A percentile compares a stretch with the other conserved stretches of the same genome.
These are phyloP conservation scores for Aureobasidium sp. DNA, from an alignment of 2,329 filamentous ascomycete genomes.

Conservation along the genomic window DNA sequence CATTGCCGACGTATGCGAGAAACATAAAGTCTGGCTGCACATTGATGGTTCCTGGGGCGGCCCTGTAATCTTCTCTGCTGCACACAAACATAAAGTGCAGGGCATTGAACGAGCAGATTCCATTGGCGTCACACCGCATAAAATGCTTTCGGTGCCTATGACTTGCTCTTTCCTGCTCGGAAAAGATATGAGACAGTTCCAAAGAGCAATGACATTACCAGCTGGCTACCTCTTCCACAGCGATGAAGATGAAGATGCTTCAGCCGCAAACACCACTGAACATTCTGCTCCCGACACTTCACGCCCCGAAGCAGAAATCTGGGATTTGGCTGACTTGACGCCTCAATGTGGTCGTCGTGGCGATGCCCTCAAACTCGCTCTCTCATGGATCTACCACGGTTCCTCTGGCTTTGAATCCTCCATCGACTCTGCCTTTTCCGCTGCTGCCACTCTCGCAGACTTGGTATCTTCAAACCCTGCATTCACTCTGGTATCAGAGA, in stretches of 20 bases:
- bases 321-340: slow-evolving; percentile 86
- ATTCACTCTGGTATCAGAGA: slow-evolving; percentile 63
- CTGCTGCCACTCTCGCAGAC: slow-evolving; percentile 59
- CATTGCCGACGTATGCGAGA: slow-evolving; percentile 61
- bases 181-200: slow-evolving; percentile 66
- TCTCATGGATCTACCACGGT: slow-evolving; percentile 88
- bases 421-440: slow-evolving; percentile 60
- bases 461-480: slow-evolving; percentile 47
- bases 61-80: slow-evolving; percentile 65
- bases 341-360: slow-evolving; percentile 85
- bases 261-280: slow-evolving; percentile 14
- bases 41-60: slow-evolving; percentile 91
- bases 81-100: slow-evolving; percentile 54
- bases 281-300: too few species aligned
- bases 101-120: slow-evolving; percentile 70
- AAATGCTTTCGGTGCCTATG: slow-evolving; percentile 88
- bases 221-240: slow-evolving; percentile 62
- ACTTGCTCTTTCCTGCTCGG: slow-evolving; percentile 86
- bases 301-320: slow-evolving; percentile 48
- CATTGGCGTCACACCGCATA: slow-evolving; percentile 87
- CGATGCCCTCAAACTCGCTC: slow-evolving; percentile 77
- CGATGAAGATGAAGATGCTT: slow-evolving; percentile 26
- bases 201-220: slow-evolving; percentile 73
- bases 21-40: slow-evolving; percentile 78
- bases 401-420: slow-evolving; percentile 57